Evolutionary conservation across 352 stramenopile species (phyloP).

Genomic region (Pythium pectinolyticum): DNA sequence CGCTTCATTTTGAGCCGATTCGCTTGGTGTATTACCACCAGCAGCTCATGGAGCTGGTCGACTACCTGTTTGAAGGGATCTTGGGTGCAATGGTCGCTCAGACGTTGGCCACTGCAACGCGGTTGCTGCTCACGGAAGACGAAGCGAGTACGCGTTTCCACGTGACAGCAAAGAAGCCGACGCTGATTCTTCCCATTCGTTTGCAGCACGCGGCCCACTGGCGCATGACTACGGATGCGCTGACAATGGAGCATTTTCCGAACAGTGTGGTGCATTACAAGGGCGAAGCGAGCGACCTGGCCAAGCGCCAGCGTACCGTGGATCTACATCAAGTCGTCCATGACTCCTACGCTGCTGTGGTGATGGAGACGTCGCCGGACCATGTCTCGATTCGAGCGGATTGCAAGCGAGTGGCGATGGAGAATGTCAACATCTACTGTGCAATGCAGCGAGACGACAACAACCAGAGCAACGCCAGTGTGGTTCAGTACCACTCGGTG

Average conservation of each 20-base stretch:
- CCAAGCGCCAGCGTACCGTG: conserved; percentile 22
- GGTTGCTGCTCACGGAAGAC: conserved; percentile 65
- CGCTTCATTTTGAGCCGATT: conserved; percentile 59
- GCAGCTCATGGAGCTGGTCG: conserved; percentile 77
- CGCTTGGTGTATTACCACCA: conserved; percentile 86
- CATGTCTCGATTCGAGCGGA: conserved; percentile 30
- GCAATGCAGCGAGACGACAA: conserved; percentile 1
- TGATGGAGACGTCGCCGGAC: neutral
- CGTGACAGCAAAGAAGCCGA: conserved; percentile 59
- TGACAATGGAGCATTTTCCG: conserved; percentile 65
- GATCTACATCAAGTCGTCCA: neutral
- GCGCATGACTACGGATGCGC: conserved; percentile 51
- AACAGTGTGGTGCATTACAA: conserved; percentile 55
- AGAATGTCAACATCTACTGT: conserved; percentile 58
- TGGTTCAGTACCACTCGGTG: conserved; percentile 25
- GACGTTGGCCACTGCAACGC: conserved; percentile 68
- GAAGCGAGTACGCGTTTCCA: conserved; percentile 54
- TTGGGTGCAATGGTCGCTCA: conserved; percentile 70
- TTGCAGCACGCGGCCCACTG: conserved; percentile 55
- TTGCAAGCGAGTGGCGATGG: conserved; percentile 44
- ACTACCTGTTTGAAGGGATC: conserved; percentile 84
- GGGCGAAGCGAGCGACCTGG: conserved; percentile 21
- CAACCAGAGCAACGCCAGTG: neutral
- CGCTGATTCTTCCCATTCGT: conserved; percentile 62
- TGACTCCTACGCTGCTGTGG: neutral